These are phyloP conservation scores for Coemansia biformis DNA, from an alignment of 192 early-diverging fungal species.

Conservation along the genomic window DNA sequence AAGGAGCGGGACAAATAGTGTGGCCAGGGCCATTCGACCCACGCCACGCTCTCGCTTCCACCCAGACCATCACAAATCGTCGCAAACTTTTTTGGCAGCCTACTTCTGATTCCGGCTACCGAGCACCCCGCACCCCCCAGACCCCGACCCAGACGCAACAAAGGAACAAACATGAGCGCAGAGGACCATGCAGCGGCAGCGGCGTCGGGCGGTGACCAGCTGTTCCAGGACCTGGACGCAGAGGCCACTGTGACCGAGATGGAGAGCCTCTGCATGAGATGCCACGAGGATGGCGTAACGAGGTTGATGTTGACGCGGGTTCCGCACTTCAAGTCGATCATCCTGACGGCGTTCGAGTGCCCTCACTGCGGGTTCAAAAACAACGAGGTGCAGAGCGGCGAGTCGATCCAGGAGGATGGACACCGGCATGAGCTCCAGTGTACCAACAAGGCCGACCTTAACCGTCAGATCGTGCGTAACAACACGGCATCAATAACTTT, in stretches of 20 bases:
- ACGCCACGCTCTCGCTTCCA: too few relatives aligned
- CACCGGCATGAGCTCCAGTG: constrained; percentile 59
- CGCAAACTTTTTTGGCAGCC: too few relatives aligned
- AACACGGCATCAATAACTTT: constrained; percentile 72
- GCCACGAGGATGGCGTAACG: constrained; percentile 81
- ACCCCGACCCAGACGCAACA: too few relatives aligned
- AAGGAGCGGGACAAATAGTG: too few relatives aligned
- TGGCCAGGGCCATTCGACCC: too few relatives aligned
- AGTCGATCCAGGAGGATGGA: constrained; percentile 79
- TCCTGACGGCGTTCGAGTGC: constrained; percentile 80
- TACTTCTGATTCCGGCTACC: too few relatives aligned
- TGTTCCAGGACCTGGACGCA: constrained; percentile 68
- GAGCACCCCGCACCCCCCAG: too few relatives aligned
- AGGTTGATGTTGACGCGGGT: constrained; percentile 82
- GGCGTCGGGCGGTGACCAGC: constrained; percentile 7
- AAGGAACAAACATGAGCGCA: too few relatives aligned
- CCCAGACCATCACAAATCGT: too few relatives aligned
- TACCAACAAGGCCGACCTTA: constrained; percentile 68
- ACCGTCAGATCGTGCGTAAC: constrained; percentile 88
- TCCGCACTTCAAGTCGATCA: constrained; percentile 87
- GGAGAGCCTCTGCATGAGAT: constrained; percentile 88
- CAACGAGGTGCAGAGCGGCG: constrained; percentile 86
- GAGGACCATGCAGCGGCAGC: too few relatives aligned
- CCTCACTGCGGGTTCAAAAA: constrained; percentile 84
- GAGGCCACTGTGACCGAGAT: constrained; percentile 69